Evolutionary conservation across 139 green algal species (phyloP).

Genomic region (Yamagishiella unicocca): DNA sequence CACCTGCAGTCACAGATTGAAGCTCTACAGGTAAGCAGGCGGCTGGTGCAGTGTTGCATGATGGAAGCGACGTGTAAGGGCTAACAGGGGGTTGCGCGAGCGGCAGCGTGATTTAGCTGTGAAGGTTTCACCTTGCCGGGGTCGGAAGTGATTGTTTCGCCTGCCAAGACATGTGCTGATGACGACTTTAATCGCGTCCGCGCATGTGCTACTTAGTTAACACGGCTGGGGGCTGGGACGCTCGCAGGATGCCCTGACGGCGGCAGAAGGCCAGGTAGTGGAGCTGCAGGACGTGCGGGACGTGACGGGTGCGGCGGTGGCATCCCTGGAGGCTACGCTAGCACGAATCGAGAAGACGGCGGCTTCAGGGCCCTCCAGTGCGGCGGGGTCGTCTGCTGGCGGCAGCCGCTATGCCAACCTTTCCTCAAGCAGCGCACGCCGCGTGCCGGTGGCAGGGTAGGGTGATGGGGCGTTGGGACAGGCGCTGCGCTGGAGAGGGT

Average conservation of each 20-base stretch:
- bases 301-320: conserved; percentile 63
- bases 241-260: conserved; percentile 38
- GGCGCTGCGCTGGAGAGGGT: no score
- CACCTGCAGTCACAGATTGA: conserved; percentile 46
- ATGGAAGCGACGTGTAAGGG: neutral
- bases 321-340: conserved; percentile 65
- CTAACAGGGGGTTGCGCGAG: neutral
- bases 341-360: conserved; percentile 58
- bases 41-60: neutral
- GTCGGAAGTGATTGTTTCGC: no score
- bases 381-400: neutral
- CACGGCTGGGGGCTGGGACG: no score
- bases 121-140: no score
- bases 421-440: neutral
- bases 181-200: neutral
- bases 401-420: neutral
- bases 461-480: no score
- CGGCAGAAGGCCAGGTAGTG: conserved; percentile 11
- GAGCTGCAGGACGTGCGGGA: conserved; percentile 65
- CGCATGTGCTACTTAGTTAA: neutral
- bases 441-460: neutral
- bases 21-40: conserved; percentile 38
- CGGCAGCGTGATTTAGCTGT: neutral
- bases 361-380: neutral
- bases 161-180: no score